Percentiles rank a stretch among this genome's conserved stretches.
Conservation (phyloP, 1,284 basidiomycete species). For the Porogramme epimiltina region DNA sequence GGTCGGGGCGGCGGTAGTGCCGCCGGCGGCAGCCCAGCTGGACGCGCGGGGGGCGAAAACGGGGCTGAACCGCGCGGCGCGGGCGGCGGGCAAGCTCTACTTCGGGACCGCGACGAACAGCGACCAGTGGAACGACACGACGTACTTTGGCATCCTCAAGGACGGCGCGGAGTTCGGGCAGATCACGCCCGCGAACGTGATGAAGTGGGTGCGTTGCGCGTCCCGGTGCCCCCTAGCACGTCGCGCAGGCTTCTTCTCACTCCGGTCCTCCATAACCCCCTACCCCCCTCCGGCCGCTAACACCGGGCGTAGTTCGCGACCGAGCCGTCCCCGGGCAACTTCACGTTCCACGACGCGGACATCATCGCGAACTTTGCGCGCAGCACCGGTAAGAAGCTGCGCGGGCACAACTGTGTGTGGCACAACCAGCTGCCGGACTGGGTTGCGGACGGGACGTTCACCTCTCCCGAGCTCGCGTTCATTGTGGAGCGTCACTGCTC, state of each 20-base stretch:
- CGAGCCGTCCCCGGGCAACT: conserved; percentile 49
- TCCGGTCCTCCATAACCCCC: no score
- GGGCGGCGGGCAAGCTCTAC: conserved; percentile 53
- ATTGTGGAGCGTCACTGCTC: conserved; percentile 49
- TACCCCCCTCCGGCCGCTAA: not conserved
- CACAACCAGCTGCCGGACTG: conserved; percentile 55
- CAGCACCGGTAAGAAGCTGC: conserved; percentile 40
- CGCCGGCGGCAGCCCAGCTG: no score
- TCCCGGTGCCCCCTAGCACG: no score
- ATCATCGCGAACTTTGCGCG: conserved; percentile 47
- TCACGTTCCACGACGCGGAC: conserved; percentile 50
- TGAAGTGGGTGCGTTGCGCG: conserved; percentile 50
- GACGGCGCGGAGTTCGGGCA: conserved; percentile 49
- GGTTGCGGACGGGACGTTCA: conserved; percentile 46
- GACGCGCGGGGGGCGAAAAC: no score
- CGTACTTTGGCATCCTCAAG: conserved; percentile 45
- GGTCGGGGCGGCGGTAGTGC: no score
- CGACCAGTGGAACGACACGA: conserved; percentile 47
- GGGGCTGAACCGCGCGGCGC: conserved; percentile 41
- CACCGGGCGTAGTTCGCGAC: conserved; percentile 45
- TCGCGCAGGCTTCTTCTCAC: no score
- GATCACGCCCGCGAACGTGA: conserved; percentile 54
- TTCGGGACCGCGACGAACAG: conserved; percentile 68
- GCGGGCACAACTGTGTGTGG: conserved; percentile 56
- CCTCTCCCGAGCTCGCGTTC: conserved; percentile 43